A percentile compares a stretch with the other conserved stretches of the same genome.
Conservation (phyloP, 345 rosid species). For the Rhizophora mangle region DNA sequence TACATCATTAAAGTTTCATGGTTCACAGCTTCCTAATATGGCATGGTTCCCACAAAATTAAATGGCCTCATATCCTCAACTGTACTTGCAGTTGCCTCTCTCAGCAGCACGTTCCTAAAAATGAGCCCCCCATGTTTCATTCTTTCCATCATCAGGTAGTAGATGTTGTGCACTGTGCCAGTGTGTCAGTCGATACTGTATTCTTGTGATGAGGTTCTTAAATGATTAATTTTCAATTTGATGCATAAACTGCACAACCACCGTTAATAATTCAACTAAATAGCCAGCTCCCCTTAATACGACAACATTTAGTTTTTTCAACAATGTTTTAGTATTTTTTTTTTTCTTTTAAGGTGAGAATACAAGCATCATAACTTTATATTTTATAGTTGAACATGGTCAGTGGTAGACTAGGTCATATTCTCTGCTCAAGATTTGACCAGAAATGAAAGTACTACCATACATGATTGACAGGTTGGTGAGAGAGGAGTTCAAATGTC, state of each 20-base stretch:
- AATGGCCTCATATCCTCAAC: slow-evolving; percentile 1
- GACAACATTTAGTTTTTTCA: too few relatives aligned
- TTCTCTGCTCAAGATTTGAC: too few relatives aligned
- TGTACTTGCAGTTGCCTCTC: slow-evolving; percentile 9
- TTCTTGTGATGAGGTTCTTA: too few relatives aligned
- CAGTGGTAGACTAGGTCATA: background rate
- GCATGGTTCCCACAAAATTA: background rate
- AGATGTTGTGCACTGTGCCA: background rate
- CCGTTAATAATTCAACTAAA: background rate
- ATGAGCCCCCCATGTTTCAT: slow-evolving; percentile 12
- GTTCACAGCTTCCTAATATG: background rate
- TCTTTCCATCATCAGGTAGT: background rate
- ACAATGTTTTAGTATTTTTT: too few relatives aligned
- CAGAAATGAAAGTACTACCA: background rate
- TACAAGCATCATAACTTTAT: too few relatives aligned
- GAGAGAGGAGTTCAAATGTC: slow-evolving; percentile 40
- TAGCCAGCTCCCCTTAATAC: background rate
- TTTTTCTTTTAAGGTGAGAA: too few relatives aligned
- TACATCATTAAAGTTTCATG: background rate
- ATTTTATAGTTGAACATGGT: background rate
- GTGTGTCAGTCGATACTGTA: too few relatives aligned
- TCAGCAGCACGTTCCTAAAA: slow-evolving; percentile 14
- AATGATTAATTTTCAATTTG: background rate
- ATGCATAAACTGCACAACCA: background rate
- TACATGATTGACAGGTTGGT: slow-evolving; percentile 30